Base-by-base conservation (phyloP, 2,329 filamentous ascomycete genomes). In the Ophiostoma australiae region DNA sequence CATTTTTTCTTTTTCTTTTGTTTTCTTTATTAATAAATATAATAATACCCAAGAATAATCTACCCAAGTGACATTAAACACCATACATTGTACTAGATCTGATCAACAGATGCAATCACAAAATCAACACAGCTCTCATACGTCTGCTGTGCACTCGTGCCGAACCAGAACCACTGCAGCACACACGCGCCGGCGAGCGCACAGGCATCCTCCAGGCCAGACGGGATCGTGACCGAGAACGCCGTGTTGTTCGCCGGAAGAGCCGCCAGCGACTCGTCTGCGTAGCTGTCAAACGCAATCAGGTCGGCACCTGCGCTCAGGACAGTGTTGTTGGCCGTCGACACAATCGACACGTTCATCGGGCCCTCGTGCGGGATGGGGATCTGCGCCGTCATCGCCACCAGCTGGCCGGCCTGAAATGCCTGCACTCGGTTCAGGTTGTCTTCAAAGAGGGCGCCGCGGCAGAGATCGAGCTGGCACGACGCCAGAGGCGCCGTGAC, bases 281-380 rank as follows among this genome's bases (percentile, higher is more conserved):
- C 87, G 75, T 89, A 89, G 74, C 79, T 80, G 74, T 82, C 80
- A 78, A 85, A 89, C 74, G 80, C 81, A 72, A 84, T 86, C 73
- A 89, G 80, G 17, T 84, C 82, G 67, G 78, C 72, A 44, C 85
- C 86, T 6, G 67, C n/a, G 11, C 35, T 52, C 35, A 89, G 81
- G 72, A 86, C 77, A 35, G 77, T 80, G 79, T 87, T 84, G 74
- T 81, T 82, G 52, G 80, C 79, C 13, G 83, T 84, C 75, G 85
- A 81, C 74, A 90, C 82, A 68, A 89, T 82, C 23, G 84, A 86
- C 55, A 89, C 85, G 77, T 89, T 89, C 76, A 79, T 79, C 17
- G 80, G 80, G 0, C 82, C 82, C 23, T 81, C 81, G 77, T 83
- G 82, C 7, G 82, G 80, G 70, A 84, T 83, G 11, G 81, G 78